phyloP scores from a whole-genome alignment of 1,139 yeast species.

The Kluyveromyces marxianus region DNA sequence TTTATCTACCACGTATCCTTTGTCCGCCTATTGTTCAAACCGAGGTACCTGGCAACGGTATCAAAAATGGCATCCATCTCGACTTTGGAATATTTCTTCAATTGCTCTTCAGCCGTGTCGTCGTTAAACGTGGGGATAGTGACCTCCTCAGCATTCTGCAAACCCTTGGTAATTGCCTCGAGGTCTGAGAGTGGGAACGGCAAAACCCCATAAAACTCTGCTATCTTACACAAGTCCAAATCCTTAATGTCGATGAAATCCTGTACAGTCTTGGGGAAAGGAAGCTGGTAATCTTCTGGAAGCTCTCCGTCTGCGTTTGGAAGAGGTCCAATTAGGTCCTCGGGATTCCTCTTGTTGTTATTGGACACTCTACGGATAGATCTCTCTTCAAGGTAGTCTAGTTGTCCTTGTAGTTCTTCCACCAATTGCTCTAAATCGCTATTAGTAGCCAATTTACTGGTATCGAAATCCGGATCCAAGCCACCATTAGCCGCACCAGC shows the following conservation, averaged over 20 bases:
- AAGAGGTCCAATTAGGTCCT: constrained; percentile 44
- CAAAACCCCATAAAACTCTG: constrained; percentile 63
- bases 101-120: constrained; percentile 7
- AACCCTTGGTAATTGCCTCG: constrained; percentile 41
- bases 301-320: constrained; percentile 71
- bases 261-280: constrained; percentile 54
- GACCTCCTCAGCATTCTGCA: constrained; percentile 29
- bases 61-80: constrained; percentile 48
- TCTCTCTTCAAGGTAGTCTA: constrained; percentile 64
- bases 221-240: constrained; percentile 43
- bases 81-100: constrained; percentile 35
- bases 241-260: constrained; percentile 45
- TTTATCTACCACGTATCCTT: constrained; percentile 40
- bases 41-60: constrained; percentile 62
- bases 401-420: constrained; percentile 82
- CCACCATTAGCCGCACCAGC: neutral
- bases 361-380: constrained; percentile 53
- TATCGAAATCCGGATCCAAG: constrained; percentile 31
- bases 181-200: constrained; percentile 45
- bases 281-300: constrained; percentile 36
- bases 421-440: constrained; percentile 81
- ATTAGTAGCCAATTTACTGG: constrained; percentile 61
- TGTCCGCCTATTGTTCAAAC: constrained; percentile 49
- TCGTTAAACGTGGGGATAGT: constrained; percentile 20
- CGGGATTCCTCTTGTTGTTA: constrained; percentile 34